A percentile compares a stretch with the other conserved stretches of the same genome.
These are phyloP conservation scores for Amaranthus cruentus DNA, from an alignment of 148 eudicot genomes.

Conservation along the genomic window DNA sequence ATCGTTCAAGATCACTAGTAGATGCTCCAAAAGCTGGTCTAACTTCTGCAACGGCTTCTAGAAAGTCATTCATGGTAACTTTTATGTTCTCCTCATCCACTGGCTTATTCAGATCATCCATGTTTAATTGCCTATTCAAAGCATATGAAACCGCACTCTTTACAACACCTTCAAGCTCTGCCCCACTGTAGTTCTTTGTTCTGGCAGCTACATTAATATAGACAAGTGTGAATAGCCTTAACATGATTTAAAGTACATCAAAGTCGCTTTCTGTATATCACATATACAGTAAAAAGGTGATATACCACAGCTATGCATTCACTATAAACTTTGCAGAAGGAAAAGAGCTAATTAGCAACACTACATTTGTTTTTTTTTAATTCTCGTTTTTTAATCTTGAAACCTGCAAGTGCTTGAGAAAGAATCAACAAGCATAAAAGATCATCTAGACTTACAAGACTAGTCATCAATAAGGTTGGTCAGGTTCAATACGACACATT, in stretches of 20 bases:
- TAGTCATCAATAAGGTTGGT: not conserved
- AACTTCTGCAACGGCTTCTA: conserved; percentile 78
- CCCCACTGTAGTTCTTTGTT: conserved; percentile 97
- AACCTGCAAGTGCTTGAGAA: not conserved
- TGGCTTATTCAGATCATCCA: conserved; percentile 90
- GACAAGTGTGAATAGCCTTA: conserved; percentile 5
- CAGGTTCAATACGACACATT: not conserved
- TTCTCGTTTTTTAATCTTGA: not conserved
- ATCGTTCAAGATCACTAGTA: conserved; percentile 86
- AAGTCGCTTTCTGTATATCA: not conserved
- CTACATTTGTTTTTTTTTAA: not conserved
- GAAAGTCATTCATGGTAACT: conserved; percentile 93
- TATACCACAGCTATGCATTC: not conserved
- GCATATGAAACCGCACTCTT: conserved; percentile 98
- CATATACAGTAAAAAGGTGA: not conserved
- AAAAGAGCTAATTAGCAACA: not conserved
- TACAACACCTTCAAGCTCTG: conserved; percentile 99
- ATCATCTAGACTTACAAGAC: not conserved
- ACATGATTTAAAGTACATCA: not conserved
- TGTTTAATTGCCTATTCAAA: conserved; percentile 76
- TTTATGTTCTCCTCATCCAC: conserved; percentile 94
- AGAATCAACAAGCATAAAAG: not conserved
- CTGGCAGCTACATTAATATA: conserved; percentile 60
- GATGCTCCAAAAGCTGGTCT: conserved; percentile 98
- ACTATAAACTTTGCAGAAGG: not conserved